A percentile compares a stretch with the other conserved stretches of the same genome.
Evolutionary conservation across 2,329 filamentous ascomycete species (phyloP).

Genomic region (Albifimbria verrucaria): DNA sequence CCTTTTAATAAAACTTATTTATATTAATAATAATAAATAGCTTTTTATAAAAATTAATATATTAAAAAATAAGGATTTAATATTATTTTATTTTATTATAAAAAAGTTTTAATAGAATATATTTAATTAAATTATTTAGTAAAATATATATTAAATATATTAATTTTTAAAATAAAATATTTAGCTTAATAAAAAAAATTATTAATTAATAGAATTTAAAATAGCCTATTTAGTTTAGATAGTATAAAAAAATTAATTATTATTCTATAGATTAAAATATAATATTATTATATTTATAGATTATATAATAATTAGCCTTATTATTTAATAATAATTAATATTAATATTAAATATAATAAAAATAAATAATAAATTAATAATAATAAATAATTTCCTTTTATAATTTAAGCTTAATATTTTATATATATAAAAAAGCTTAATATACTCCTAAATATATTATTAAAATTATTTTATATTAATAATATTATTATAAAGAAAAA

Average conservation of each 20-base stretch:
- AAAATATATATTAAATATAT: constrained; percentile 3
- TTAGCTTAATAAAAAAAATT: constrained; percentile 1
- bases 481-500: background rate
- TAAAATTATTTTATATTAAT: background rate
- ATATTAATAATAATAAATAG: constrained; percentile 1
- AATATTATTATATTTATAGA: background rate
- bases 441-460: background rate
- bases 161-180: constrained; percentile 2
- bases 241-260: constrained; percentile 3
- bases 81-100: constrained; percentile 1
- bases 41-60: constrained; percentile 4
- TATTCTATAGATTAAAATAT: background rate
- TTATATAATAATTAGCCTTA: background rate
- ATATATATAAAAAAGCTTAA: background rate
- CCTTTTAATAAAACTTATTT: constrained; percentile 1
- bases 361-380: constrained; percentile 1
- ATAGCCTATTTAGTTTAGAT: background rate
- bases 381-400: constrained; percentile 4
- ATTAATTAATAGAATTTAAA: constrained; percentile 2
- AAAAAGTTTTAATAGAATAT: background rate
- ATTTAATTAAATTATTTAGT: constrained; percentile 2
- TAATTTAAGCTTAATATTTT: background rate
- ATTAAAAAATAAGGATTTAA: background rate
- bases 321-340: background rate
- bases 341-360: background rate